Percentiles rank a stretch among this genome's conserved stretches.
Conservation (phyloP, 1,139 yeast genomes). For the Hyphopichia burtonii region DNA sequence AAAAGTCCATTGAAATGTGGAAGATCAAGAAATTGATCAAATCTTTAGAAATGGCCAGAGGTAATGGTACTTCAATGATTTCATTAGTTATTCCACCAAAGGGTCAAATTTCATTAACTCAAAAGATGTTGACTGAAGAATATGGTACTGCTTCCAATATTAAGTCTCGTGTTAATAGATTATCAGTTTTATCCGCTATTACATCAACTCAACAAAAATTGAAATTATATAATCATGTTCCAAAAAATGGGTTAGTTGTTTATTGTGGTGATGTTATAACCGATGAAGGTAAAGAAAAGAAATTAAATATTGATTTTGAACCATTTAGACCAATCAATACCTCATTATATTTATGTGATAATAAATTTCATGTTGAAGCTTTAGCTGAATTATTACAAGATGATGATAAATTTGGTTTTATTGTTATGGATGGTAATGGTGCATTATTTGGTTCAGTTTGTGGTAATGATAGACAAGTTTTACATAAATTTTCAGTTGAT, state of each 20-base stretch:
- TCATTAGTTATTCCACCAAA: constrained; percentile 93
- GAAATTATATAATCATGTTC: constrained; percentile 84
- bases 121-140: constrained; percentile 95
- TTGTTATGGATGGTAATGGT: constrained; percentile 99
- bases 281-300: constrained; percentile 95
- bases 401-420: constrained; percentile 95
- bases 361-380: constrained; percentile 97
- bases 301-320: constrained; percentile 90
- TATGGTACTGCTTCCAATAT: constrained; percentile 98
- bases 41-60: constrained; percentile 85
- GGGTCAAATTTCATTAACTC: constrained; percentile 85
- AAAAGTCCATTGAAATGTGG: constrained; percentile 98
- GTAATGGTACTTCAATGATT: constrained; percentile 99
- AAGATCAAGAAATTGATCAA: constrained; percentile 92
- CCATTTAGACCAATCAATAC: constrained; percentile 99
- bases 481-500: constrained; percentile 95
- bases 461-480: constrained; percentile 94
- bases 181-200: constrained; percentile 92
- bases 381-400: constrained; percentile 89
- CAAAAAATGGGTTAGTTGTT: constrained; percentile 89
- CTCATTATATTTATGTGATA: constrained; percentile 91
- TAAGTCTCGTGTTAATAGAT: constrained; percentile 93
- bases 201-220: constrained; percentile 97
- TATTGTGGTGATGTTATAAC: constrained; percentile 98
- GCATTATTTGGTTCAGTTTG: constrained; percentile 93